phyloP scores from a whole-genome alignment of 2,329 filamentous ascomycete genomes.

The Teratosphaeriaceae sp. region DNA sequence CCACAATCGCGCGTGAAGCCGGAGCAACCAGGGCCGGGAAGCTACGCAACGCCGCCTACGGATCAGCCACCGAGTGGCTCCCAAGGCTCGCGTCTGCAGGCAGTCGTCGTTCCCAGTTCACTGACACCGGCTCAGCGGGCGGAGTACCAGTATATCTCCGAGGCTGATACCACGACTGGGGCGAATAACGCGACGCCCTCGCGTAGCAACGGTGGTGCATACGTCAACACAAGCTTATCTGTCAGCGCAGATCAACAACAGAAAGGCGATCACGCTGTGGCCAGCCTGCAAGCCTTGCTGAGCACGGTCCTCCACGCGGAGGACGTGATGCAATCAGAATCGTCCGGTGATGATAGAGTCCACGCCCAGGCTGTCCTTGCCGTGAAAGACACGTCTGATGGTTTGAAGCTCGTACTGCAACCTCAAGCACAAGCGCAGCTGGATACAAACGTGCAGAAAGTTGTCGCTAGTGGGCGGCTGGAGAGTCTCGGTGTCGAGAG shows the following conservation, averaged over 20 bases:
- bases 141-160: slow-evolving; percentile 23
- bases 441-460: slow-evolving; percentile 66
- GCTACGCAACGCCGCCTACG: not conserved
- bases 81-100: slow-evolving; percentile 2
- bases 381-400: slow-evolving; percentile 44
- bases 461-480: slow-evolving; percentile 63
- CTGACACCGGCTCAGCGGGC: slow-evolving; percentile 28
- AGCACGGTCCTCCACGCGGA: slow-evolving; percentile 73
- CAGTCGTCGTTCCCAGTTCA: slow-evolving; percentile 18
- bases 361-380: slow-evolving; percentile 51
- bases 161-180: slow-evolving; percentile 5
- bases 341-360: slow-evolving; percentile 30
- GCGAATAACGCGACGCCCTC: slow-evolving; percentile 8
- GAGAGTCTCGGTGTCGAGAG: slow-evolving; percentile 66
- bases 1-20: not conserved
- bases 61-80: not conserved
- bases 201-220: slow-evolving; percentile 6
- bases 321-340: slow-evolving; percentile 57
- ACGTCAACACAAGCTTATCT: slow-evolving; percentile 13
- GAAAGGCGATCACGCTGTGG: slow-evolving; percentile 66
- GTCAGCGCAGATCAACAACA: slow-evolving; percentile 61
- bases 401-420: slow-evolving; percentile 60
- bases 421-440: slow-evolving; percentile 61
- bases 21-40: not conserved
- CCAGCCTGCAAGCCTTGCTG: slow-evolving; percentile 63